Conservation (phyloP, 2,329 filamentous ascomycete genomes). For the Hypoxylon sp. region DNA sequence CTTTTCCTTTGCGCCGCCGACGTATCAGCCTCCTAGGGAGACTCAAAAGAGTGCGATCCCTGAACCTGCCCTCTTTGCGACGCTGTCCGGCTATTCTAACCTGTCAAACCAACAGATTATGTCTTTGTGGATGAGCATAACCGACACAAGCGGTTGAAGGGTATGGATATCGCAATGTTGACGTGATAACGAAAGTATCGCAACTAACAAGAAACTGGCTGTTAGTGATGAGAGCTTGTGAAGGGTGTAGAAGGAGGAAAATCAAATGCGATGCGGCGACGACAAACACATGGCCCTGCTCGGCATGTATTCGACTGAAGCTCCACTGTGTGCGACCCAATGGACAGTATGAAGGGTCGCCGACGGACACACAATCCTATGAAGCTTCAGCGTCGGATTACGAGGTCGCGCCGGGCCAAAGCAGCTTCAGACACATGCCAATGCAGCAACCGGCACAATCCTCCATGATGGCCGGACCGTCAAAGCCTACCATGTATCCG, state of each 20-base stretch:
- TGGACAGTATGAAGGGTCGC: constrained; percentile 76
- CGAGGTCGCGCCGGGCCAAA: constrained; percentile 58
- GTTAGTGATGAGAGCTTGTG: constrained; percentile 94
- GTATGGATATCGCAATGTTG: constrained; percentile 61
- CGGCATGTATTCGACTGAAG: constrained; percentile 91
- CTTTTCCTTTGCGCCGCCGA: constrained; percentile 79
- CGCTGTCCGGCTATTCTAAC: constrained; percentile 38
- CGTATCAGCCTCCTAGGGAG: constrained; percentile 73
- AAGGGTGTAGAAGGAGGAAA: constrained; percentile 93
- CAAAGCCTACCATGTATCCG: constrained; percentile 63
- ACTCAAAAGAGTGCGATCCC: constrained; percentile 82
- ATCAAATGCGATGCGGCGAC: constrained; percentile 98
- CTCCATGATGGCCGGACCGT: constrained; percentile 58
- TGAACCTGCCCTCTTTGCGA: constrained; percentile 29
- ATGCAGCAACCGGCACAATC: constrained; percentile 63
- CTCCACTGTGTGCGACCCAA: constrained; percentile 93
- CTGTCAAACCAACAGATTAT: constrained; percentile 75
- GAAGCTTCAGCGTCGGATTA: constrained; percentile 63
- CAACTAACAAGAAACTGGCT: constrained; percentile 41
- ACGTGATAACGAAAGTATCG: constrained; percentile 16
- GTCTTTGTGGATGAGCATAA: constrained; percentile 99
- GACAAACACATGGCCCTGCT: constrained; percentile 97
- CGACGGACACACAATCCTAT: constrained; percentile 59
- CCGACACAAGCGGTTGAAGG: constrained; percentile 95
- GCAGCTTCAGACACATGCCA: constrained; percentile 66